These are phyloP conservation scores for Populus nigra DNA, from an alignment of 345 rosid species.

Conservation along the genomic window DNA sequence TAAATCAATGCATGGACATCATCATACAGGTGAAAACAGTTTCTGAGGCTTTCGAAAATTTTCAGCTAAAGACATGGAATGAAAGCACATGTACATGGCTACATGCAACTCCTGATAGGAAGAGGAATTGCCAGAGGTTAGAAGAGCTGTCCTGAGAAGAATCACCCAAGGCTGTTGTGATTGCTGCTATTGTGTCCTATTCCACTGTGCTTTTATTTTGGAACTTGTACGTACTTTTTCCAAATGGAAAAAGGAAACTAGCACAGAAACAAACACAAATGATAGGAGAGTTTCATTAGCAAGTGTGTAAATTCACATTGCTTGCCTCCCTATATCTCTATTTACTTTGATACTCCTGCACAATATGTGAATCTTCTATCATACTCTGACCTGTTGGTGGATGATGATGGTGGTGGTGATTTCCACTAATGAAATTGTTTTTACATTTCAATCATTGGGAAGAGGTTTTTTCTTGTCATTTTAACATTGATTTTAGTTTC, in stretches of 20 bases:
- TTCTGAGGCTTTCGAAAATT: constrained; percentile 46
- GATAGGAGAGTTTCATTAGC: neutral
- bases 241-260: neutral
- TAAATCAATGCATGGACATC: neutral
- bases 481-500: too few relatives aligned
- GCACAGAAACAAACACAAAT: neutral
- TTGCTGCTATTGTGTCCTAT: neutral
- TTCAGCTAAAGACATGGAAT: constrained; percentile 33
- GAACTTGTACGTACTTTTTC: neutral
- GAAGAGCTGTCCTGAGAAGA: neutral
- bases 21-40: constrained; percentile 40
- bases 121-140: neutral
- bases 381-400: neutral
- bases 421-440: neutral
- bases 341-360: neutral
- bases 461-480: neutral
- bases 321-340: neutral
- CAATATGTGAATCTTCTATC: neutral
- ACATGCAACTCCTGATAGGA: constrained; percentile 17
- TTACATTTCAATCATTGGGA: neutral
- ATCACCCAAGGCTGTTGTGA: neutral
- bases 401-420: neutral
- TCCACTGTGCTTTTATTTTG: neutral
- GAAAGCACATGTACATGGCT: constrained; percentile 14
- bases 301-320: constrained; percentile 4